Conservation (phyloP, 2,329 filamentous ascomycete genomes). For the Colletotrichum kahawae region DNA sequence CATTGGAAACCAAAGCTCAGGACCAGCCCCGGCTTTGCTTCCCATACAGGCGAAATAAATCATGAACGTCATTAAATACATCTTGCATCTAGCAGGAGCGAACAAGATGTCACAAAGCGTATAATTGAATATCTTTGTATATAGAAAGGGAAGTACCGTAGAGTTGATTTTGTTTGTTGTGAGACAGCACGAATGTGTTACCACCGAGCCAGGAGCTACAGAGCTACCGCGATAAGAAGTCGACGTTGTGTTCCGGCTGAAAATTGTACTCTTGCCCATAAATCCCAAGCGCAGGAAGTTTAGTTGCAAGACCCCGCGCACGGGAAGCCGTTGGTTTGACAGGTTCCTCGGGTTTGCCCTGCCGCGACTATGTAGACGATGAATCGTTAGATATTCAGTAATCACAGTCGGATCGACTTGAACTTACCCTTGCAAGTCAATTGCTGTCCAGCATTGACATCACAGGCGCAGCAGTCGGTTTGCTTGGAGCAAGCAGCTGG, state of each 20-base stretch:
- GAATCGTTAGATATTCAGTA: neutral
- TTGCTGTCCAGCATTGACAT: neutral
- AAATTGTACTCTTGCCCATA: neutral
- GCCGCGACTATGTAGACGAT: neutral
- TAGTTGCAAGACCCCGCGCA: neutral
- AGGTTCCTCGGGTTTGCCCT: neutral
- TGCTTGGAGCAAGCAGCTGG: neutral
- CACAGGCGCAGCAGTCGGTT: neutral
- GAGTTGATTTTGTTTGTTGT: too few species aligned
- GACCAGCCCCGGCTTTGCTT: too few species aligned
- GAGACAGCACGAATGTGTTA: too few species aligned
- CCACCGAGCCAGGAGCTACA: neutral
- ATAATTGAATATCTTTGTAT: too few species aligned
- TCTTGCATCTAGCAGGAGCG: too few species aligned
- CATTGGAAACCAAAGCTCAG: too few species aligned
- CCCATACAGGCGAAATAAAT: too few species aligned
- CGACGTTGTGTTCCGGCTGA: neutral
- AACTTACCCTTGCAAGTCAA: neutral
- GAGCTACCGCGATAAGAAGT: neutral
- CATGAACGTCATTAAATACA: too few species aligned
- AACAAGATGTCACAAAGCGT: too few species aligned
- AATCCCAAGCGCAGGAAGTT: neutral
- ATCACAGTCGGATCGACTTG: neutral
- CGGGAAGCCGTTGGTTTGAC: neutral
- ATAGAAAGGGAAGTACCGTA: too few species aligned